These are phyloP conservation scores for Datisca glomerata DNA, from an alignment of 306 rosid species.

Conservation along the genomic window DNA sequence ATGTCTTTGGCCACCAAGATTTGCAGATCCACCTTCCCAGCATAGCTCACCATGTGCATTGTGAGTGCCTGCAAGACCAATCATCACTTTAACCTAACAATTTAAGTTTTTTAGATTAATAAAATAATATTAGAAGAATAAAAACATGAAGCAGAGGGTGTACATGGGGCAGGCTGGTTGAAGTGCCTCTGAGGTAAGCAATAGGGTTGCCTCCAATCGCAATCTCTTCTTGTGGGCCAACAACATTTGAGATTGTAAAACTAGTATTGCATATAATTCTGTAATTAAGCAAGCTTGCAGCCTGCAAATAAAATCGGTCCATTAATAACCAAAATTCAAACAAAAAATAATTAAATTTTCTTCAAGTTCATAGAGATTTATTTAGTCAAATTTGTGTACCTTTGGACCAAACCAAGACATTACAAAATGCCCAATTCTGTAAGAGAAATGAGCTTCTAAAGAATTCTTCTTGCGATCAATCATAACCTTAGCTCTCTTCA, in stretches of 20 bases:
- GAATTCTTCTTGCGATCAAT: slow-evolving; percentile 59
- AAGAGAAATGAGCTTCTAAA: slow-evolving; percentile 49
- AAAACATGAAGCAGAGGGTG: no score
- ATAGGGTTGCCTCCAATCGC: slow-evolving; percentile 56
- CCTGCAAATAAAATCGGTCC: slow-evolving; percentile 21
- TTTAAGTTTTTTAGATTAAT: no score
- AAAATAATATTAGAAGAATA: no score
- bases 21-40: slow-evolving; percentile 82
- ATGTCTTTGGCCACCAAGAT: slow-evolving; percentile 83
- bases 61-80: slow-evolving; percentile 47
- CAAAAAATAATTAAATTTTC: not conserved
- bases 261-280: slow-evolving; percentile 64
- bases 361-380: not conserved
- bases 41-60: slow-evolving; percentile 87
- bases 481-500: slow-evolving; percentile 61
- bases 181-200: slow-evolving; percentile 50
- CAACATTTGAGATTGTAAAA: slow-evolving; percentile 67
- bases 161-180: slow-evolving; percentile 80
- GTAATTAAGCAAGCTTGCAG: slow-evolving; percentile 50
- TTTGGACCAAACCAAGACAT: slow-evolving; percentile 63
- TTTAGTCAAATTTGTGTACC: slow-evolving; percentile 18
- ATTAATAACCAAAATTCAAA: not conserved
- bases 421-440: slow-evolving; percentile 32
- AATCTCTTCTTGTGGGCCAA: slow-evolving; percentile 80
- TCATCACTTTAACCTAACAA: no score